Evolutionary conservation across 2,329 filamentous ascomycete species (phyloP).

Genomic region (Lecanicillium sp.): DNA sequence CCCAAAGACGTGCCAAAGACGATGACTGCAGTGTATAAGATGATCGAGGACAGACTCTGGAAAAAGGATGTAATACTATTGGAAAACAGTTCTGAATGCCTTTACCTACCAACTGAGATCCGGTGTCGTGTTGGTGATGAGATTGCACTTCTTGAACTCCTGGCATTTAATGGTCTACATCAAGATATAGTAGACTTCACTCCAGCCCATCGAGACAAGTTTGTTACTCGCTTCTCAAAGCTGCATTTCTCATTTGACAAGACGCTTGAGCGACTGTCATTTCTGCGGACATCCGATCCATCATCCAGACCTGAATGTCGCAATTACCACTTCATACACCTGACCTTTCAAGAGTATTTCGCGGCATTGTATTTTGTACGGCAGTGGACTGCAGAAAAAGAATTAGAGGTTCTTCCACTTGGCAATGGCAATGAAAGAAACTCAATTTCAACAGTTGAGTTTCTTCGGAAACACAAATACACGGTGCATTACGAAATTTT

Average conservation of each 20-base stretch:
- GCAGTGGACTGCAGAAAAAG: slow-evolving; percentile 16
- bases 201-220: slow-evolving; percentile 10
- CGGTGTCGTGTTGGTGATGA: no score
- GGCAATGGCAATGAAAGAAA: neutral
- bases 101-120: no score
- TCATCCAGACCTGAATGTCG: slow-evolving; percentile 10
- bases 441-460: slow-evolving; percentile 12
- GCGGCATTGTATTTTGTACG: slow-evolving; percentile 28
- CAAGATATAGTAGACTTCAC: slow-evolving; percentile 24
- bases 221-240: slow-evolving; percentile 13
- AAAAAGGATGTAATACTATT: slow-evolving; percentile 26
- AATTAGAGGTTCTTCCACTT: slow-evolving; percentile 12
- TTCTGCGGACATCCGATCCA: slow-evolving; percentile 24
- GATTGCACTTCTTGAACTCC: slow-evolving; percentile 17
- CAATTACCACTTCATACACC: slow-evolving; percentile 31
- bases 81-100: slow-evolving; percentile 13
- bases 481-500: slow-evolving; percentile 27
- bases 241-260: slow-evolving; percentile 9
- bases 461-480: slow-evolving; percentile 29
- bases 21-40: slow-evolving; percentile 27
- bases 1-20: slow-evolving; percentile 16
- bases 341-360: slow-evolving; percentile 35
- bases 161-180: slow-evolving; percentile 28
- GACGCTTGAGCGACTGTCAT: slow-evolving; percentile 22
- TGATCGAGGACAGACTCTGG: slow-evolving; percentile 27